Percentiles rank a stretch among this genome's conserved stretches.
These are phyloP conservation scores for Candida anglica DNA, from an alignment of 805 yeast species.

Conservation along the genomic window DNA sequence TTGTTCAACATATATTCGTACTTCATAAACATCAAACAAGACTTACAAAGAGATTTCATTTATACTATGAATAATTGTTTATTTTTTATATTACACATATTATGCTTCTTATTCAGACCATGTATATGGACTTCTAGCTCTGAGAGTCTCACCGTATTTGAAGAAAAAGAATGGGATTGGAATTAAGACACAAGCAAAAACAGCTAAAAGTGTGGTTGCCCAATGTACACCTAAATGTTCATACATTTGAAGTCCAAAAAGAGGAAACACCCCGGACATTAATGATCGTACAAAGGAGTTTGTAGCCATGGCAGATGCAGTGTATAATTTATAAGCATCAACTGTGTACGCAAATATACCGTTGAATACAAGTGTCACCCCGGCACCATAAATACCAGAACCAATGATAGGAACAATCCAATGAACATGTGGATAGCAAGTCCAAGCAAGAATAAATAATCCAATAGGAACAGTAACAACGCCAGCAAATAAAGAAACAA, in stretches of 20 bases:
- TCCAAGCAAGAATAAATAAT: conserved; percentile 78
- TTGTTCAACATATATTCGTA: no score
- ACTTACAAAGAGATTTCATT: no score
- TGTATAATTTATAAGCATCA: conserved; percentile 50
- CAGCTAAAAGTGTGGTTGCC: conserved; percentile 53
- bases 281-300: conserved; percentile 52
- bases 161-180: conserved; percentile 58
- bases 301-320: conserved; percentile 62
- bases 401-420: conserved; percentile 59
- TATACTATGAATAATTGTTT: no score
- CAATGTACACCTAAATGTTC: conserved; percentile 43
- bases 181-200: conserved; percentile 44
- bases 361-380: conserved; percentile 50
- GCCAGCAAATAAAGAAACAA: conserved; percentile 66
- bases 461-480: conserved; percentile 71
- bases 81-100: not conserved
- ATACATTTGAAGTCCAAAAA: conserved; percentile 50
- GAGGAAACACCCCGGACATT: conserved; percentile 54
- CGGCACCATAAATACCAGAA: conserved; percentile 32
- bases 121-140: conserved; percentile 22
- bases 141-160: conserved; percentile 40
- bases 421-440: conserved; percentile 61
- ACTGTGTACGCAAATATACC: conserved; percentile 54
- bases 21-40: no score
- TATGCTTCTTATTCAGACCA: conserved; percentile 13